phyloP scores from a whole-genome alignment of 805 yeast species.

The Starmerella sirachaensis region DNA sequence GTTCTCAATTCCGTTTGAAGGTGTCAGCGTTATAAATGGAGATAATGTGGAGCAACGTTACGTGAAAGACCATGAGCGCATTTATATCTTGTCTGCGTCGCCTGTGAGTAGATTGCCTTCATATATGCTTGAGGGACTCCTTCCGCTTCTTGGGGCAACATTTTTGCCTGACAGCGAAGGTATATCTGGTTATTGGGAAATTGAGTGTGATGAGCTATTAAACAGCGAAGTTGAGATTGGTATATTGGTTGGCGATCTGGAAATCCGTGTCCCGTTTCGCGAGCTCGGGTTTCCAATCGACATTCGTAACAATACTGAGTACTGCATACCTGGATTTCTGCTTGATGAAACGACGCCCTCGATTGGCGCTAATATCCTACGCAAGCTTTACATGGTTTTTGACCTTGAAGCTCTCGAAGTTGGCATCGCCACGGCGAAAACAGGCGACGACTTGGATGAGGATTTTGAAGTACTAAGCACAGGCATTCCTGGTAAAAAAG shows the following conservation, averaged over 20 bases:
- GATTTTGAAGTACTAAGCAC: neutral
- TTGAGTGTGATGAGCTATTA: slow-evolving; percentile 7
- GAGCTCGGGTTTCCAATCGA: neutral
- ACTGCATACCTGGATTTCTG: slow-evolving; percentile 4
- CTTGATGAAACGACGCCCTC: slow-evolving; percentile 38
- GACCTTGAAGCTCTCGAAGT: slow-evolving; percentile 47
- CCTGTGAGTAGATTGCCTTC: slow-evolving; percentile 23
- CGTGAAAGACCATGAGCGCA: too few relatives aligned
- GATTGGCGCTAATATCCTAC: slow-evolving; percentile 53
- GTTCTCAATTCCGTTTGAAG: slow-evolving; percentile 11
- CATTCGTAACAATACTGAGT: neutral
- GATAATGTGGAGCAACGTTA: slow-evolving; percentile 17
- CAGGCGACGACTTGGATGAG: too few relatives aligned
- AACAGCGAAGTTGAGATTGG: slow-evolving; percentile 1
- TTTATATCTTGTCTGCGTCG: too few relatives aligned
- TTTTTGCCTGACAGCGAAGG: slow-evolving; percentile 22
- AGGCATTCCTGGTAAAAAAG: neutral
- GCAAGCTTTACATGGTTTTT: slow-evolving; percentile 53
- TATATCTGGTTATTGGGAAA: slow-evolving; percentile 28
- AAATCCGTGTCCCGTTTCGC: slow-evolving; percentile 8
- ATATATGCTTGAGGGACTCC: slow-evolving; percentile 15
- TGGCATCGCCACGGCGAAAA: slow-evolving; percentile 41
- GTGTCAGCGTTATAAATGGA: slow-evolving; percentile 1
- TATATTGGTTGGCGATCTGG: slow-evolving; percentile 12
- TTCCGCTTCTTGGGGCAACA: slow-evolving; percentile 29